Percentiles rank a stretch among this genome's conserved stretches.
Conservation (phyloP, 805 yeast species). For the Candida sithepensis region DNA sequence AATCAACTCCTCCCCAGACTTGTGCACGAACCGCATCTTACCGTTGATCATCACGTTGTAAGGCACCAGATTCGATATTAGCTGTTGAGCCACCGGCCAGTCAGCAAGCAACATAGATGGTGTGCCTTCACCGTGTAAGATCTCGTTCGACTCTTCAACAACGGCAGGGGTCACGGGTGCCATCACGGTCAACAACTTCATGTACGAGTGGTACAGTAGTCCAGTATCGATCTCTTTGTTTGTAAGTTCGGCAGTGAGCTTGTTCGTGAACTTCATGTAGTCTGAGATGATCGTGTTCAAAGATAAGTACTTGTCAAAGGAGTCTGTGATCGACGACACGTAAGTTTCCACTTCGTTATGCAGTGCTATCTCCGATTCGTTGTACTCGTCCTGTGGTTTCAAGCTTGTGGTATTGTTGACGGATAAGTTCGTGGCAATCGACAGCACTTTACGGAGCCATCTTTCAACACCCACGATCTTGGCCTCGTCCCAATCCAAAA, state of each 20-base stretch:
- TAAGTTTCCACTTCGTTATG: slow-evolving; percentile 55
- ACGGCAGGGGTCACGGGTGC: slow-evolving; percentile 81
- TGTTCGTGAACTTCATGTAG: slow-evolving; percentile 76
- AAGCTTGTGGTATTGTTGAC: too few relatives aligned
- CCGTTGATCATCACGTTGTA: slow-evolving; percentile 75
- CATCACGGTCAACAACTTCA: slow-evolving; percentile 56
- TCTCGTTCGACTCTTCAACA: slow-evolving; percentile 80
- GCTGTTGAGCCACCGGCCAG: slow-evolving; percentile 60
- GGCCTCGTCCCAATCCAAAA: slow-evolving; percentile 83
- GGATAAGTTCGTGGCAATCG: slow-evolving; percentile 25
- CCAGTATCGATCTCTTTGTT: slow-evolving; percentile 33
- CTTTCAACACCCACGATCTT: slow-evolving; percentile 85
- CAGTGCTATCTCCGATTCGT: slow-evolving; percentile 46
- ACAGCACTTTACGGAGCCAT: slow-evolving; percentile 67
- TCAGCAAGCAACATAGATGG: slow-evolving; percentile 47
- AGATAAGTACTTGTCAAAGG: slow-evolving; percentile 56
- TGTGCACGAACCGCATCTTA: slow-evolving; percentile 48
- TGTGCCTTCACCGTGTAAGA: slow-evolving; percentile 25
- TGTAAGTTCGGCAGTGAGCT: slow-evolving; percentile 38
- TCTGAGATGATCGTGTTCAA: slow-evolving; percentile 87
- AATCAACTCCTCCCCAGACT: slow-evolving; percentile 32
- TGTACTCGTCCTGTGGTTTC: slow-evolving; percentile 18
- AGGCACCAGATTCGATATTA: slow-evolving; percentile 34
- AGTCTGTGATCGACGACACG: slow-evolving; percentile 48
- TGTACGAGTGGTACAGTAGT: slow-evolving; percentile 45